Evolutionary conservation across 2,329 filamentous ascomycete species (phyloP).

Genomic region (Fusarium staphyleae): DNA sequence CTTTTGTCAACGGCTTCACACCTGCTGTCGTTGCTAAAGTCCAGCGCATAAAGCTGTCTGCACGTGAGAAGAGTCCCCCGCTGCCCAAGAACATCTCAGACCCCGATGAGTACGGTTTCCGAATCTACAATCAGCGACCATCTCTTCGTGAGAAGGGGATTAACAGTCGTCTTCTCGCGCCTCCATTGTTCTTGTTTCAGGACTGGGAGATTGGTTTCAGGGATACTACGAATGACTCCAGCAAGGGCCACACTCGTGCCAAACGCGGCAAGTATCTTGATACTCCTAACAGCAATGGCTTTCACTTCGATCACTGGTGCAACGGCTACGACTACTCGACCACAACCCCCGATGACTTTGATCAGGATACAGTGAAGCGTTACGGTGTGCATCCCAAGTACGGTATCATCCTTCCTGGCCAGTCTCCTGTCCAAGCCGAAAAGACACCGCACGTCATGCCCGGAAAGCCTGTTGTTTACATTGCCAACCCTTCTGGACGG

Average conservation of each 20-base stretch:
- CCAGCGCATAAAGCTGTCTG: constrained; percentile 40
- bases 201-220: constrained; percentile 65
- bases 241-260: constrained; percentile 59
- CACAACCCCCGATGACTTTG: constrained; percentile 58
- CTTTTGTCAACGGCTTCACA: constrained; percentile 39
- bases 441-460: constrained; percentile 53
- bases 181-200: constrained; percentile 56
- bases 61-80: constrained; percentile 49
- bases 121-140: constrained; percentile 52
- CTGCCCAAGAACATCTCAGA: constrained; percentile 52
- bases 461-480: constrained; percentile 57
- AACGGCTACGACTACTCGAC: constrained; percentile 60
- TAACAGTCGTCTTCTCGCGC: constrained; percentile 61
- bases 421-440: constrained; percentile 54
- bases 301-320: constrained; percentile 63
- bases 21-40: constrained; percentile 37
- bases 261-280: constrained; percentile 62
- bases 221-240: constrained; percentile 63
- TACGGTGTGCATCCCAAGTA: constrained; percentile 60
- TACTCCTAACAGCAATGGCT: constrained; percentile 60
- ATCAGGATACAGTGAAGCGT: constrained; percentile 57
- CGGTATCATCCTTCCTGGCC: constrained; percentile 59
- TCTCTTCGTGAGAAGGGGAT: constrained; percentile 52
- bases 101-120: constrained; percentile 61
- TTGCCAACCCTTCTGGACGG: constrained; percentile 55